Base-by-base conservation (phyloP, 345 rosid genomes). In the Euphorbia peplus region DNA sequence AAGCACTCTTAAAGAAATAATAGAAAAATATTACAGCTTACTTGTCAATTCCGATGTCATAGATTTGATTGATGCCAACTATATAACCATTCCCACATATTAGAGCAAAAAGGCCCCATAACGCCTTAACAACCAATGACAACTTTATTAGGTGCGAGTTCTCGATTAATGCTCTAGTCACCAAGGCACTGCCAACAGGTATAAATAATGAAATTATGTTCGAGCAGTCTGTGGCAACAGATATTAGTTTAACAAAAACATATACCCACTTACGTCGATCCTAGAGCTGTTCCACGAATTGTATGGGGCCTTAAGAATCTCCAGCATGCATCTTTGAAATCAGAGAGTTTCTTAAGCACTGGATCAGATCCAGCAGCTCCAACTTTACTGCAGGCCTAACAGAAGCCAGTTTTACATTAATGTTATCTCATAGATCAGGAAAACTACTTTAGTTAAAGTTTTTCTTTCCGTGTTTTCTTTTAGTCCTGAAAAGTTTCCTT, bases 31-130 rank as follows among this genome's bases (percentile, higher is more conserved):
- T 54, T 13, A 70, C 55, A 8, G 60, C 98, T 16, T 89, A 93
- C 97, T 89, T 93, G 86, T 93, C 98, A 66, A 93, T 93, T 60
- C 96, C 95, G 52, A 93, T 82, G 78, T 93, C 98, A 44, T 87
- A 93, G 79, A 93, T 93, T 79, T 93, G 98, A 83, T 93, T 93
- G 89, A 93, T 88, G 87, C 98, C 98, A 30, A 93, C 98, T 35
- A 93, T 93, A 74, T 90, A 93, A 28, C 98, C 98, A 73, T 93
- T 93, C 32, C 97, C 98, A 60, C 96, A 93, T 70, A 90, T 79
- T 26, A 93, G 90, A 81, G 97, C 98, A 66, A 90, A 72, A 73
- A 93, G 84, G 56, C 98, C 98, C 7, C 88, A 84, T 57, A 90
- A 72, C 9, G 98, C 97, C 86, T 89, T 93, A 25, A 86, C 74